Conservation (phyloP, 2,329 filamentous ascomycete genomes). For the Daldinia sp. region DNA sequence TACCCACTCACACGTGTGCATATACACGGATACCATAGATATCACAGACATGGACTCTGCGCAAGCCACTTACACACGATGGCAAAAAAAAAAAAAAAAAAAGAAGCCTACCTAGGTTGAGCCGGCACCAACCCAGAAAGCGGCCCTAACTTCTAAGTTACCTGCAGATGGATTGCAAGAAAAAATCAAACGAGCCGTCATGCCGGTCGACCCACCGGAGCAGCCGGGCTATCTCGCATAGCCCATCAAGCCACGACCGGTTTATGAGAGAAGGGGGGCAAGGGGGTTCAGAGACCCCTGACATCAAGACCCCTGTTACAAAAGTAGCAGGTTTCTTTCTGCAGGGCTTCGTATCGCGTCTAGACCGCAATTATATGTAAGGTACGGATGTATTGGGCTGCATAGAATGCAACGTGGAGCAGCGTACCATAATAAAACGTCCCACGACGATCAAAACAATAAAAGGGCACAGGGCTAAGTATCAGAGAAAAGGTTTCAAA, state of each 20-base stretch:
- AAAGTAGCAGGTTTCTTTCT: slow-evolving; percentile 18
- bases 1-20: slow-evolving; percentile 12
- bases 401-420: slow-evolving; percentile 6
- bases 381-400: slow-evolving; percentile 20
- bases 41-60: too few relatives aligned
- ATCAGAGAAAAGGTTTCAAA: slow-evolving; percentile 15
- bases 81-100: not conserved
- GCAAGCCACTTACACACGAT: slow-evolving; percentile 30
- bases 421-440: slow-evolving; percentile 12
- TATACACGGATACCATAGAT: not conserved
- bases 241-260: slow-evolving; percentile 24
- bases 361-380: slow-evolving; percentile 24
- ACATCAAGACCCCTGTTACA: slow-evolving; percentile 15
- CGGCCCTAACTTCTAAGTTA: slow-evolving; percentile 12
- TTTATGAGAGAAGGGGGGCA: slow-evolving; percentile 15
- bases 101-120: too few relatives aligned
- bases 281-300: slow-evolving; percentile 31
- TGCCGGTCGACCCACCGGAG: slow-evolving; percentile 23
- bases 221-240: slow-evolving; percentile 13
- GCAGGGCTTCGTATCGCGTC: slow-evolving; percentile 22
- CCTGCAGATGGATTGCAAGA: slow-evolving; percentile 28
- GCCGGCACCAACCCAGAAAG: slow-evolving; percentile 21
- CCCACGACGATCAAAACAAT: slow-evolving; percentile 11
- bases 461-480: not conserved
- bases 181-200: slow-evolving; percentile 28